Conservation (phyloP, 805 yeast genomes). For the Blastobotrys attinorum region DNA sequence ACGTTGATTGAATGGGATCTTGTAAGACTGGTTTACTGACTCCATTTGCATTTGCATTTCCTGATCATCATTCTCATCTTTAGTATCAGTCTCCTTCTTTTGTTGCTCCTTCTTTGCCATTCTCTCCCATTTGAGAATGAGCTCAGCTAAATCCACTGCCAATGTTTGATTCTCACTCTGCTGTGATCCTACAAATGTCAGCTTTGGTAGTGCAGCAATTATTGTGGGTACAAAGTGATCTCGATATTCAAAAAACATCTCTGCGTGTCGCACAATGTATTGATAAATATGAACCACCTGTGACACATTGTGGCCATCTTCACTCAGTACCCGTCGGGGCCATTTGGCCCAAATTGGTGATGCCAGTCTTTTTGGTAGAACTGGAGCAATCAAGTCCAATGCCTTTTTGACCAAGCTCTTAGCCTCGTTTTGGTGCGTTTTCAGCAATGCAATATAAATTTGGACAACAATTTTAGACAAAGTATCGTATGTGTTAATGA, state of each 20-base stretch:
- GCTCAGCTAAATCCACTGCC: slow-evolving; percentile 84
- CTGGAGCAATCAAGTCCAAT: slow-evolving; percentile 81
- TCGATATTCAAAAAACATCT: slow-evolving; percentile 73
- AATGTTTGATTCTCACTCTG: slow-evolving; percentile 73
- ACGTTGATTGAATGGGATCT: slow-evolving; percentile 67
- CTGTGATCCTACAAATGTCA: slow-evolving; percentile 70
- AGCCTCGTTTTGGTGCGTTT: slow-evolving; percentile 81
- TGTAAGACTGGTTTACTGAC: slow-evolving; percentile 41
- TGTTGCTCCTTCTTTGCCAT: slow-evolving; percentile 22
- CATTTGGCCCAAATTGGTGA: slow-evolving; percentile 77
- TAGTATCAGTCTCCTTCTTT: slow-evolving; percentile 23
- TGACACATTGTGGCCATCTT: slow-evolving; percentile 78
- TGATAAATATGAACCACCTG: slow-evolving; percentile 85
- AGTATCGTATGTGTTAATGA: slow-evolving; percentile 81
- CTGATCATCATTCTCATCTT: slow-evolving; percentile 16
- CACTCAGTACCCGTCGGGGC: slow-evolving; percentile 88
- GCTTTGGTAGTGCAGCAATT: slow-evolving; percentile 85
- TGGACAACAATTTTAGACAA: slow-evolving; percentile 84
- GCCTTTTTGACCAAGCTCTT: slow-evolving; percentile 80
- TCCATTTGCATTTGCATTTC: slow-evolving; percentile 16
- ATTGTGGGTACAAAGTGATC: slow-evolving; percentile 86
- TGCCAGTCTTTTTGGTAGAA: slow-evolving; percentile 58
- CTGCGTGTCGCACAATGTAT: slow-evolving; percentile 79
- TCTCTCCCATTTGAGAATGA: slow-evolving; percentile 80
- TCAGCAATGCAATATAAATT: slow-evolving; percentile 80